Evolutionary conservation across 2,329 filamentous ascomycete genomes (phyloP), one percentile per base, ranked within the genome.

Genomic region (Trichoderma sp.): DNA sequence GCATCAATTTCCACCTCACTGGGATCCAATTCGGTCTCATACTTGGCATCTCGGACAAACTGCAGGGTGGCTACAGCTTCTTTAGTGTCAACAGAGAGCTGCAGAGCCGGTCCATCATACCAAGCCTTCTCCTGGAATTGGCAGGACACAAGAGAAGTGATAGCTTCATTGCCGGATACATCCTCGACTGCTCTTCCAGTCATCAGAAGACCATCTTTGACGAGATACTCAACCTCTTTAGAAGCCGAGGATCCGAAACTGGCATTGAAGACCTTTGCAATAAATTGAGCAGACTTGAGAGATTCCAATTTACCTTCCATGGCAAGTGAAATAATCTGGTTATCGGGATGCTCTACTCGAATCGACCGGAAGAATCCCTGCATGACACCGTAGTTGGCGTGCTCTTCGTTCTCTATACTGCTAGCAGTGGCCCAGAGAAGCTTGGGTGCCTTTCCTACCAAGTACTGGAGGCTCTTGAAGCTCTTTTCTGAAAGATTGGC

Each of bases 1-100:
- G 36, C 67, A 6, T 70, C 67, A 24, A 70, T 34, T 58, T 70
- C 67, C 9, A 70, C 39, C 39, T 70, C 67, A 6, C 63, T 12
- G 8, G 53, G 32, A 14, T 26, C 39, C 21, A 70, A 18, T 6
- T 30, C 24, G 3, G 15, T 47, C 21, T 68, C 65, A 24, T 68
- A 26, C 18, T n/a, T 43, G 4, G 26, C 6, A 24, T 68, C 65
- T 3, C 34, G 53, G 6, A 68, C 65, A 18, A 58, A 68, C 18
- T 32, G 65, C 56, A 68, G 11, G 7, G 32, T n/a, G 24, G 43
- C 8, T 6, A 28, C 14, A n/a, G 32, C 34, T 4, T 32, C 65
- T 9, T 7, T 53, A n/a, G 32, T 43, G 3, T 53, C 65, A 4
- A 68, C 34, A 15, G 32, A 43, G 34, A 68, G 65, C 53, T 60